Percentiles rank a stretch among this genome's conserved stretches.
phyloP scores from a whole-genome alignment of 768 basidiomycete genomes.

The Phaffia tasmanica region DNA sequence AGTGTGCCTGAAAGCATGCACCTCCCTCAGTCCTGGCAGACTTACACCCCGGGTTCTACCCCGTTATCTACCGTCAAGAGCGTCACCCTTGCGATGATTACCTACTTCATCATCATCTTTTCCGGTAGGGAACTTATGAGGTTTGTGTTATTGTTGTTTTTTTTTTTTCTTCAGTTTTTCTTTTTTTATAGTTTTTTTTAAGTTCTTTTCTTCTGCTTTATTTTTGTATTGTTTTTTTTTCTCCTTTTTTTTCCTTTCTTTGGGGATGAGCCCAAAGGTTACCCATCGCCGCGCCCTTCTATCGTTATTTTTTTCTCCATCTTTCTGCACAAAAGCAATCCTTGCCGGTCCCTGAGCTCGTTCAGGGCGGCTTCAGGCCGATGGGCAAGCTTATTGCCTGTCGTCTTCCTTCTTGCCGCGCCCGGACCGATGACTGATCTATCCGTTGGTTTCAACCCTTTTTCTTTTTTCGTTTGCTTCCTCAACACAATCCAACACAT shows the following conservation, averaged over 20 bases:
- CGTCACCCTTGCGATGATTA: slow-evolving; percentile 57
- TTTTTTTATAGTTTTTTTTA: neutral
- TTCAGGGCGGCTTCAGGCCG: no score
- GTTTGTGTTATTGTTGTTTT: slow-evolving; percentile 36
- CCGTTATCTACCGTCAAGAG: slow-evolving; percentile 66
- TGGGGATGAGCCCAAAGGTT: neutral
- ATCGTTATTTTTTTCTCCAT: neutral
- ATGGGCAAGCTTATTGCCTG: no score
- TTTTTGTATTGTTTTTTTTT: no score
- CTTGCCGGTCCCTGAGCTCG: no score
- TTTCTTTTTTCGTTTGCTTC: neutral
- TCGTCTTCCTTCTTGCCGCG: no score
- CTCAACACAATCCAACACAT: slow-evolving; percentile 14
- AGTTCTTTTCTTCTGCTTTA: no score
- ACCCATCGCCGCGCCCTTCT: neutral
- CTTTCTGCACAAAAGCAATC: slow-evolving; percentile 1
- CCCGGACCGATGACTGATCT: no score
- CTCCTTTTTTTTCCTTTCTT: neutral
- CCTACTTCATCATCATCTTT: slow-evolving; percentile 83
- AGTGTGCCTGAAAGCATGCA: slow-evolving; percentile 30
- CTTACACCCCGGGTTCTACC: slow-evolving; percentile 61
- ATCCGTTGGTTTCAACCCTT: neutral
- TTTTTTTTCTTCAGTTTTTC: slow-evolving; percentile 39
- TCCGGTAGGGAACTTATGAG: slow-evolving; percentile 74
- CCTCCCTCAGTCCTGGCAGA: slow-evolving; percentile 42